These are phyloP conservation scores for Samsoniella hepiali DNA, from an alignment of 2,329 filamentous ascomycete genomes.

Conservation along the genomic window DNA sequence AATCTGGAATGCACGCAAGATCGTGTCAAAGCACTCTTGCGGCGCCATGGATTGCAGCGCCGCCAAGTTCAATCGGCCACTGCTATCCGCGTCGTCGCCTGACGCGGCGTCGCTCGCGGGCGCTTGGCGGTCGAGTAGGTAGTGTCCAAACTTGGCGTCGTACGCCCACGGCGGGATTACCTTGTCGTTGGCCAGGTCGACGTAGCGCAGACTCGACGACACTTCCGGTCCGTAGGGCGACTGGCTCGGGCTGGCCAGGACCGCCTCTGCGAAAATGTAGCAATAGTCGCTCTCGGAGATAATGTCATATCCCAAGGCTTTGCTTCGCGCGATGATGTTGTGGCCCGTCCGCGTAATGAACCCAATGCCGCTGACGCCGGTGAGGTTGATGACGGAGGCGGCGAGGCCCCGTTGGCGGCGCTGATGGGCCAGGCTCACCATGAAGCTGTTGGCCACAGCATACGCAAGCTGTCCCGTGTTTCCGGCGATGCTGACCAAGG, in stretches of 20 bases:
- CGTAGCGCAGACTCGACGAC: constrained; percentile 12
- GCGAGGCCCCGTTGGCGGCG: constrained; percentile 36
- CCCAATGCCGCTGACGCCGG: constrained; percentile 33
- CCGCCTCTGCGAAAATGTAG: constrained; percentile 23
- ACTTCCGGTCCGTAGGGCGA: constrained; percentile 5
- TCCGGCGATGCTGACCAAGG: constrained; percentile 11
- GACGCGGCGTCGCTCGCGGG: neutral
- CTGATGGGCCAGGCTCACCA: constrained; percentile 34
- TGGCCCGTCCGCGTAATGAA: constrained; percentile 31
- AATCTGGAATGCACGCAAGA: constrained; percentile 33
- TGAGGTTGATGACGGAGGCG: constrained; percentile 28
- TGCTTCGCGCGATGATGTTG: neutral
- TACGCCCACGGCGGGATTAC: neutral
- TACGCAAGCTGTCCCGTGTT: constrained; percentile 17
- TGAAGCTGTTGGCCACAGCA: constrained; percentile 30
- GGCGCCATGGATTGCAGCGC: neutral
- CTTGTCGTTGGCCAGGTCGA: neutral
- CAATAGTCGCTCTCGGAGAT: constrained; percentile 20
- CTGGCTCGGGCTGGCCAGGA: constrained; percentile 10
- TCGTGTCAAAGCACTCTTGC: neutral
- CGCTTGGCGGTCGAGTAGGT: constrained; percentile 1
- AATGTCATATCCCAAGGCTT: constrained; percentile 9
- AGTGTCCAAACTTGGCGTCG: constrained; percentile 19
- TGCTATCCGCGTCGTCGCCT: neutral
- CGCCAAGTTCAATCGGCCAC: neutral